Conservation (phyloP, 805 yeast genomes). For the Ogataea naganishii region DNA sequence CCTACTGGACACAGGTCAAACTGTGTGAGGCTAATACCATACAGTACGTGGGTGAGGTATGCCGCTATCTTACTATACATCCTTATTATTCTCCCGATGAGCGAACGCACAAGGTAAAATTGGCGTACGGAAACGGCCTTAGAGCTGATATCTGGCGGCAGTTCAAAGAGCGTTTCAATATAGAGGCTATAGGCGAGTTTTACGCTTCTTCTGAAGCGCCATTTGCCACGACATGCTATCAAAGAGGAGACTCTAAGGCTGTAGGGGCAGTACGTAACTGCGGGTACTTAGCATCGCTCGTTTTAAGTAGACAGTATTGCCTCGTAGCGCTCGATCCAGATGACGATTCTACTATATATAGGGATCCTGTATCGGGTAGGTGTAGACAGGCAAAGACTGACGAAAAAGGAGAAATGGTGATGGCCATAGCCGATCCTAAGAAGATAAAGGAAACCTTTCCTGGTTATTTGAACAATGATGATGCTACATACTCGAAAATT, state of each 20-base stretch:
- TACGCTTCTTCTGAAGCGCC: conserved; percentile 94
- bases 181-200: conserved; percentile 76
- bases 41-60: conserved; percentile 93
- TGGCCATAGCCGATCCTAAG: conserved; percentile 55
- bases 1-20: conserved; percentile 86
- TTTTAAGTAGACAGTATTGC: conserved; percentile 45
- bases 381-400: conserved; percentile 44
- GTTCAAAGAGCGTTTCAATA: conserved; percentile 69
- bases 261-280: conserved; percentile 79
- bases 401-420: conserved; percentile 84
- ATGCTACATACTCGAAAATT: conserved; percentile 73
- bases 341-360: conserved; percentile 62
- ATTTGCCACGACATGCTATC: conserved; percentile 74
- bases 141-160: conserved; percentile 82
- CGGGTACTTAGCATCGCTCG: conserved; percentile 63
- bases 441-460: conserved; percentile 74
- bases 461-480: conserved; percentile 77
- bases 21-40: conserved; percentile 66
- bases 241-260: conserved; percentile 20
- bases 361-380: conserved; percentile 59
- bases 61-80: conserved; percentile 67
- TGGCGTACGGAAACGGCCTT: conserved; percentile 88
- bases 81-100: conserved; percentile 40
- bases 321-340: conserved; percentile 73
- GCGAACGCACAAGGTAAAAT: conserved; percentile 44